Conservation (phyloP, 371 early-diverging fungal species). For the Rhizomucor miehei region DNA sequence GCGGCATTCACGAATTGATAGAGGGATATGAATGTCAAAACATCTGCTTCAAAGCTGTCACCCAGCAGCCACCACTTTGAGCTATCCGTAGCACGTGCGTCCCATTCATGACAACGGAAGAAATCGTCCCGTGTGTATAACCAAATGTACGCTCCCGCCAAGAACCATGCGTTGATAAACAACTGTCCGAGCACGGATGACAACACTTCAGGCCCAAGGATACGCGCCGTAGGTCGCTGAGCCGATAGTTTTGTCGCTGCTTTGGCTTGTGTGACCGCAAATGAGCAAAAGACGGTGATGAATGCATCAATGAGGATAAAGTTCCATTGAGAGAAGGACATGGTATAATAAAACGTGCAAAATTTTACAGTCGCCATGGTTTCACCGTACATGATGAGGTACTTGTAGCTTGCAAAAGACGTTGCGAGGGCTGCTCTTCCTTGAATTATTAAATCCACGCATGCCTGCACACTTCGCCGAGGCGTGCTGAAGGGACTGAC, state of each 20-base stretch:
- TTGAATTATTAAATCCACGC: slow-evolving; percentile 68
- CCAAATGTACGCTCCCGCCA: slow-evolving; percentile 44
- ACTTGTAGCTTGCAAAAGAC: slow-evolving; percentile 77
- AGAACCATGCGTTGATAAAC: slow-evolving; percentile 62
- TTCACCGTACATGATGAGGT: slow-evolving; percentile 73
- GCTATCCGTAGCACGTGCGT: slow-evolving; percentile 54
- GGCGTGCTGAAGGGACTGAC: slow-evolving; percentile 81
- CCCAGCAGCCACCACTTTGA: slow-evolving; percentile 78
- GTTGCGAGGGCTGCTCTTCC: slow-evolving; percentile 74
- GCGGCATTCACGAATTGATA: slow-evolving; percentile 64
- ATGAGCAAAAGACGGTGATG: slow-evolving; percentile 30
- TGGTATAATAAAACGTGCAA: slow-evolving; percentile 52
- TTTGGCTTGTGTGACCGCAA: slow-evolving; percentile 62
- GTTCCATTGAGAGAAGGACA: slow-evolving; percentile 55
- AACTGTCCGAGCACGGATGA: slow-evolving; percentile 62
- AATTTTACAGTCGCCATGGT: slow-evolving; percentile 63
- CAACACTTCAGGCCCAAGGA: slow-evolving; percentile 70
- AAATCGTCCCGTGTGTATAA: slow-evolving; percentile 62
- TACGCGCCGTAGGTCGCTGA: slow-evolving; percentile 70
- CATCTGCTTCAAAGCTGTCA: slow-evolving; percentile 72
- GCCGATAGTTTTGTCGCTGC: slow-evolving; percentile 52
- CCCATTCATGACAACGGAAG: slow-evolving; percentile 70
- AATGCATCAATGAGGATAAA: slow-evolving; percentile 59
- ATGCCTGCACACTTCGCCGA: slow-evolving; percentile 56
- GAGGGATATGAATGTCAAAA: slow-evolving; percentile 53